Percentiles rank a stretch among this genome's conserved stretches.
phyloP scores from a whole-genome alignment of 805 yeast genomes.

The Hanseniaspora thailandica region DNA sequence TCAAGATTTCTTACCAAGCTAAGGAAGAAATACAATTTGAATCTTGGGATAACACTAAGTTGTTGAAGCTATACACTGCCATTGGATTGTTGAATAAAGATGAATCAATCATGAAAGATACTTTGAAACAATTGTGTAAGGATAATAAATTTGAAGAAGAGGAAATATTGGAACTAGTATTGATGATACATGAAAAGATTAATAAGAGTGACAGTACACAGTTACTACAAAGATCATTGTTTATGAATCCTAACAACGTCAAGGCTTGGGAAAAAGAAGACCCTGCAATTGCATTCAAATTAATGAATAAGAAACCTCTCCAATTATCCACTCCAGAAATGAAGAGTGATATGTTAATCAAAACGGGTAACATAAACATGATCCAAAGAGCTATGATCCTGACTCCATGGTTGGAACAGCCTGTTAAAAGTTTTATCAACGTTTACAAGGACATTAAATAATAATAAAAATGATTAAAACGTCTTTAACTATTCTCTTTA shows the following conservation, averaged over 20 bases:
- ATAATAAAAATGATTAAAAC: not conserved
- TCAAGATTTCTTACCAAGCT: conserved; percentile 68
- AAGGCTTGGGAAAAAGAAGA: conserved; percentile 60
- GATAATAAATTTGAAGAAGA: conserved; percentile 47
- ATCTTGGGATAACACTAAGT: conserved; percentile 2
- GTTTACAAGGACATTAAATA: not conserved
- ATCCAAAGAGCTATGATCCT: conserved; percentile 60
- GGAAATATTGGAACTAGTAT: conserved; percentile 36
- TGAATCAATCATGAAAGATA: conserved; percentile 33
- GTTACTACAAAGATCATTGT: conserved; percentile 57
- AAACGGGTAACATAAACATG: conserved; percentile 39
- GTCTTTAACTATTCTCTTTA: too few relatives aligned
- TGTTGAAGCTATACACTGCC: conserved; percentile 8
- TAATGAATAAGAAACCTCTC: conserved; percentile 43
- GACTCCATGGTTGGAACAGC: conserved; percentile 40
- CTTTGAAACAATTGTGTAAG: conserved; percentile 47
- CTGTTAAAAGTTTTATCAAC: conserved; percentile 22
- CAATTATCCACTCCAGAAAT: conserved; percentile 37
- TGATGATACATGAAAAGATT: conserved; percentile 34
- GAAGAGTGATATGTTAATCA: conserved; percentile 31
- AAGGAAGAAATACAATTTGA: conserved; percentile 35
- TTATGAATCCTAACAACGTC: conserved; percentile 61
- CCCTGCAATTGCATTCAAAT: conserved; percentile 42
- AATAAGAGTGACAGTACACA: conserved; percentile 18
- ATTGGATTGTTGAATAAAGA: conserved; percentile 62